Percentiles rank a stretch among this genome's conserved stretches.
Evolutionary conservation across 768 basidiomycete species (phyloP).

Genomic region (Kwoniella sp.): DNA sequence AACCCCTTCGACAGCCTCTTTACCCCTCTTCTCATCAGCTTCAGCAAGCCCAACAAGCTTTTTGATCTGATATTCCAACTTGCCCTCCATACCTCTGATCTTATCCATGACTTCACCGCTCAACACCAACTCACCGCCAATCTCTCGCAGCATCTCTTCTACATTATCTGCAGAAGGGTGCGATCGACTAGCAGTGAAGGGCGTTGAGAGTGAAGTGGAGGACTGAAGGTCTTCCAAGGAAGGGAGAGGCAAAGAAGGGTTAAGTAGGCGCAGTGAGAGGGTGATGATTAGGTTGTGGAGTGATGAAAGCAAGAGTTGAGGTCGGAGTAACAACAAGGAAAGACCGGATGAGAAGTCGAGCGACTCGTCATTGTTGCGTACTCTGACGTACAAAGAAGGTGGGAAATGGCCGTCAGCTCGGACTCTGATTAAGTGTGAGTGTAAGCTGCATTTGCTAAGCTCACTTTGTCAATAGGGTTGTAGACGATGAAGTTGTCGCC

Average conservation of each 20-base stretch:
- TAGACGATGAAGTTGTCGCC: constrained; percentile 35
- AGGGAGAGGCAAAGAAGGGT: constrained; percentile 7
- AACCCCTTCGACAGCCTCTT: constrained; percentile 56
- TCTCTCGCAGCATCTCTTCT: constrained; percentile 57
- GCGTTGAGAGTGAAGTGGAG: constrained; percentile 10
- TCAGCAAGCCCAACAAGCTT: constrained; percentile 81
- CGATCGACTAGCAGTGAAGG: constrained; percentile 16
- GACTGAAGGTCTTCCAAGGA: constrained; percentile 16
- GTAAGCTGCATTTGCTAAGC: constrained; percentile 4
- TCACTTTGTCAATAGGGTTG: constrained; percentile 35
- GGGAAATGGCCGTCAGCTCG: neutral
- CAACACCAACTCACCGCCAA: constrained; percentile 78
- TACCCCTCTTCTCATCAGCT: constrained; percentile 51
- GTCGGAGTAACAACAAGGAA: constrained; percentile 85
- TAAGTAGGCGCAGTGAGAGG: constrained; percentile 36
- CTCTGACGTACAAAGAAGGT: constrained; percentile 20
- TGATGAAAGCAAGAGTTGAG: constrained; percentile 79
- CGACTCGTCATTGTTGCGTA: constrained; percentile 26
- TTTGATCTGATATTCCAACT: constrained; percentile 93
- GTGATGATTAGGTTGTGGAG: constrained; percentile 79
- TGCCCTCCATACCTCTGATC: constrained; percentile 75
- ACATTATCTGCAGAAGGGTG: neutral
- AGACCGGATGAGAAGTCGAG: constrained; percentile 63
- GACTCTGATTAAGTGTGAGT: neutral
- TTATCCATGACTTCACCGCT: constrained; percentile 84